Base-by-base conservation (phyloP, 139 green algal genomes). In the Ettlia oleoabundans region DNA sequence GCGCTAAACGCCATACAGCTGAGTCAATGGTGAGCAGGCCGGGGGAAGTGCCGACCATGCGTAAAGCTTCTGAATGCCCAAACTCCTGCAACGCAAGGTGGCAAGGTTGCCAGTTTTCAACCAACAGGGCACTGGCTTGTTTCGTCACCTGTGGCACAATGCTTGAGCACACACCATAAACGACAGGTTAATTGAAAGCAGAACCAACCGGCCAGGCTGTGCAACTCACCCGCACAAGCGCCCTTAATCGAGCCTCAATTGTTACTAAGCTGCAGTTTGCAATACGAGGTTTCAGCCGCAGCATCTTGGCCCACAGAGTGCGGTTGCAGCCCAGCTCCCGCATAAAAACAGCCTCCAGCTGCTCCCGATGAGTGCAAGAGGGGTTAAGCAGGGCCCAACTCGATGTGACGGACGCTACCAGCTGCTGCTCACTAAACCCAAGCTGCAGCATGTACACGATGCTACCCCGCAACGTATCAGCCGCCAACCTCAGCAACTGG, bases 311-410 rank as follows among this genome's bases (percentile, higher is more conserved):
- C n/a, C n/a, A n/a, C n/a, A n/a, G n/a, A n/a, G n/a, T n/a, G n/a
- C n/a, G n/a, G n/a, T n/a, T n/a, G n/a, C 30, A 42, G 15, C 69
- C 69, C 69, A 77, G 30, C 69, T 77, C 69, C 69, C 62, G 69
- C 42, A 32, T 42, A n/a, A 77, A 30, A 42, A 63, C 28, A 4
- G 28, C n/a, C 9, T 61, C 42, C 42, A n/a, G 69, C 5, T 18
- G 5, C 8, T 8, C n/a, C 42, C 61, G 42, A 42, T 38, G 69
- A 2, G 26, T 41, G 15, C 42, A n/a, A 21, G n/a, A 4, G 1
- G 4, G 2, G 3, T 0, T 22, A 1, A 77, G 69, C 69, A 77
- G 42, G 30, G 8, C 0, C 42, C n/a, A 63, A 5, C 18, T 1
- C 2, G 13, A 18, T 30, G n/a, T 5, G 6, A 42, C 19, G 9